Evolutionary conservation across 352 stramenopile genomes (phyloP), one percentile per base, ranked within the genome.

Genomic region (Plasmopara halstedii): DNA sequence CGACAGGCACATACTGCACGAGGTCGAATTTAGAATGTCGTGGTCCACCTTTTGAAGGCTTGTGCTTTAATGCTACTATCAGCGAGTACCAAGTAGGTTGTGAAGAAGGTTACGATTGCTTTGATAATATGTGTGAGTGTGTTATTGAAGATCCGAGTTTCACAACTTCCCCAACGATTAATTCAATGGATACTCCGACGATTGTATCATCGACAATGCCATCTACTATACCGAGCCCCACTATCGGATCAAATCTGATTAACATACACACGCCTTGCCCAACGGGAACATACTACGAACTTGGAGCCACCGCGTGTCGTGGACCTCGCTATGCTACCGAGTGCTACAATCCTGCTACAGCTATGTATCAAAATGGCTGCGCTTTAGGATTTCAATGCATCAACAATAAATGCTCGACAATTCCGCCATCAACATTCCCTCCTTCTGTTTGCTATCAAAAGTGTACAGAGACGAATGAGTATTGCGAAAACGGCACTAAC

Each of bases 281-380:
- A 2, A 40, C 19, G 3, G 55, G 55, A 51, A 53, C 38, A 14
- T 58, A 58, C 38, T 63, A 49, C 49, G 55, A 58, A 32, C n/a
- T 58, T 7, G 55, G 33, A 19, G 43, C 55, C 17, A 45, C 43
- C 19, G 50, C 35, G 8, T 69, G 60, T 15, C 55, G 60, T 18
- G 22, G 45, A 22, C 60, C 60, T 15, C 25, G 29, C 3, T 46
- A 62, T 4, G n/a, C 7, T 6, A 35, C 29, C 4, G 59, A 68
- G 19, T 69, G 60, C 40, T 65, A 59, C 55, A 69, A 69, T 46
- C 60, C 60, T 0, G 26, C 56, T 4, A 59, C 56, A 18, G 50
- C 53, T 17, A 50, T 31, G 55, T 63, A 40, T 27, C 55, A 63
- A 35, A 41, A 58, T 22, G 59, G 59, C 3, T 70, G 61, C 4